Base-by-base conservation (phyloP, 1,284 basidiomycete genomes). In the Malassezia yamatoensis region DNA sequence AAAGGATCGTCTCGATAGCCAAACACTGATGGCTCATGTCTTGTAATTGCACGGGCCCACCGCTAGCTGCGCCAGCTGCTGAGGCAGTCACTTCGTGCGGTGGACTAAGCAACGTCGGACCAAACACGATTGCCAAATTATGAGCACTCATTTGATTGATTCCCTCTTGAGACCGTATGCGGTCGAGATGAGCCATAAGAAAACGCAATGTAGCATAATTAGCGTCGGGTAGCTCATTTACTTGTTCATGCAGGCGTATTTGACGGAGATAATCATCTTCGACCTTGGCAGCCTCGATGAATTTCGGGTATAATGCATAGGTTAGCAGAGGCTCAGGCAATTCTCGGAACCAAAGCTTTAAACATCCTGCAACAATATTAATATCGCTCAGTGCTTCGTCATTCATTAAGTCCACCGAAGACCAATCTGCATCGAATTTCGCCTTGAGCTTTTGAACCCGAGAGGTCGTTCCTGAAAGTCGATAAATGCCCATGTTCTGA, bases 171-270 rank as follows among this genome's bases (percentile, higher is more conserved):
- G 40, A 16, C n/a, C 61, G 62, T 15, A 74, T 57, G 24, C 60
- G 63, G 78, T 96, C 82, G 58, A 99, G 77, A 78, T 98, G 93
- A 10, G 86, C 90, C 81, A 99, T 82, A 72, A 98, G 86, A 76
- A 83, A 96, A 75, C 96, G 96, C 51, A 98, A 80, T 1, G 93
- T 96, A 0, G 94, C 89, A 71, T 99, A 99, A 76, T 98, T 96
- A 12, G 94, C 83, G 77, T 99, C 93, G 3, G 93, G 94, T 49
- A 99, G 80, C 65, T 96, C 91, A 72, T 99, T 98, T 47, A 99
- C 91, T 50, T 88, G 83, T 74, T 98, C 93, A 69, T 99, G 93
- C 56, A 98, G 78, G 48, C 90, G 82, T 63, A 96, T 96, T 70
- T 96, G 91, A 16, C 59, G 88, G 45, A 54, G 9, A 33, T 46